These are phyloP conservation scores for Curvularia verruculosa DNA, from an alignment of 2,329 filamentous ascomycete genomes.

Conservation along the genomic window DNA sequence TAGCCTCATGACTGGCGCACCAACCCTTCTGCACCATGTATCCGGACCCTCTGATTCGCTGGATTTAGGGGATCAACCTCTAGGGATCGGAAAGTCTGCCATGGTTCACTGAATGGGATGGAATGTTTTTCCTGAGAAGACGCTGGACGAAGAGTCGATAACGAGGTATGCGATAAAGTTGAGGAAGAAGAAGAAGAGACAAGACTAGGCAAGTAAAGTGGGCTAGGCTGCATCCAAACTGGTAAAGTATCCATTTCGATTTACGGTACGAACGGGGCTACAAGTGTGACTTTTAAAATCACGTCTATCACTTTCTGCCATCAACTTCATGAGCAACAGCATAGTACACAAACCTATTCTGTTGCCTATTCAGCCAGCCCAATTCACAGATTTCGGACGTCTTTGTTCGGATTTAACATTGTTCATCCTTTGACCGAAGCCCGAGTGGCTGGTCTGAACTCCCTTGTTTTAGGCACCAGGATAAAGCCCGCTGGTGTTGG, in stretches of 20 bases:
- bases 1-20: neutral
- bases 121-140: conserved; percentile 14
- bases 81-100: neutral
- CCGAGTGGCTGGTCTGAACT: neutral
- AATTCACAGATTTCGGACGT: conserved; percentile 4
- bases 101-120: conserved; percentile 25
- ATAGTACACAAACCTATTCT: neutral
- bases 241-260: conserved; percentile 7
- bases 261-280: neutral
- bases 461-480: conserved; percentile 6
- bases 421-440: neutral
- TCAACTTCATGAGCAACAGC: neutral
- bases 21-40: neutral
- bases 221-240: conserved; percentile 9
- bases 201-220: neutral
- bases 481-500: neutral
- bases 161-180: neutral
- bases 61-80: neutral
- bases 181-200: neutral
- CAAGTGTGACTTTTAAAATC: neutral
- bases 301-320: neutral
- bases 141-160: neutral
- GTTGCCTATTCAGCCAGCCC: neutral
- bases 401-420: conserved; percentile 3
- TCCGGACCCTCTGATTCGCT: neutral